Evolutionary conservation across 352 stramenopile species (phyloP), one percentile per base, ranked within the genome.

Genomic region (Globisporangium mamillatum): DNA sequence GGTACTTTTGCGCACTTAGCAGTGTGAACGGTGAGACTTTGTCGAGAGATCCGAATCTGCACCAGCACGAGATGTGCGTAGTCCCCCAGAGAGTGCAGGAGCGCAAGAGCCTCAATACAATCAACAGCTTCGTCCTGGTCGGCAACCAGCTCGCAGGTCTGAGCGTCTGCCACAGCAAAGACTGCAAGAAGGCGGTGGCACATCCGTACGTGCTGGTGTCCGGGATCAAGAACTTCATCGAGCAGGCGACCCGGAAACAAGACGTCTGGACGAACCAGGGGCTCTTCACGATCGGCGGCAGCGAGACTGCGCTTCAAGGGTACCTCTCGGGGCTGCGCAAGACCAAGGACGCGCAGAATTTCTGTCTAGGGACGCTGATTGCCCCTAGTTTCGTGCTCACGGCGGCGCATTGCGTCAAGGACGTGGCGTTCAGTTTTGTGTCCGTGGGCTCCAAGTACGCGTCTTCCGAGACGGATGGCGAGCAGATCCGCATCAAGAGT

Each of bases 331-430:
- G 76, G 0, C 58, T 83, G 4, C 71, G 74, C 3, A 57, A 62
- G 64, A 64, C 36, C 68, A 72, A 61, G 36, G 50, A 41, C 8
- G 38, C 34, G 20, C 34, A 36, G 12, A 81, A 79, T 59, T 75
- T 78, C 46, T 84, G 76, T 48, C 59, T 75, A 16, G 76, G 76
- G 16, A 68, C 74, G 12, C 60, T 84, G 36, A 81, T 84, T 60
- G 67, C 72, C 2, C 67, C 76, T 14, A 60, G 72, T 4, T 72
- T 76, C 25, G 70, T 84, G 24, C 46, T 84, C 24, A 84, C 76
- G 0, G 74, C 76, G 2, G 76, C 76, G 0, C 76, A 84, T 46
- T 84, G 76, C 41, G 72, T 76, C 0, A 22, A 63, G 1, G 60
- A 62, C 18, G 55, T 72, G n/a, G 20, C 59, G 20, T 71, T 76